Evolutionary conservation across 2,329 filamentous ascomycete genomes (phyloP), one percentile per base, ranked within the genome.

Genomic region (Malbranchea zuffiana): DNA sequence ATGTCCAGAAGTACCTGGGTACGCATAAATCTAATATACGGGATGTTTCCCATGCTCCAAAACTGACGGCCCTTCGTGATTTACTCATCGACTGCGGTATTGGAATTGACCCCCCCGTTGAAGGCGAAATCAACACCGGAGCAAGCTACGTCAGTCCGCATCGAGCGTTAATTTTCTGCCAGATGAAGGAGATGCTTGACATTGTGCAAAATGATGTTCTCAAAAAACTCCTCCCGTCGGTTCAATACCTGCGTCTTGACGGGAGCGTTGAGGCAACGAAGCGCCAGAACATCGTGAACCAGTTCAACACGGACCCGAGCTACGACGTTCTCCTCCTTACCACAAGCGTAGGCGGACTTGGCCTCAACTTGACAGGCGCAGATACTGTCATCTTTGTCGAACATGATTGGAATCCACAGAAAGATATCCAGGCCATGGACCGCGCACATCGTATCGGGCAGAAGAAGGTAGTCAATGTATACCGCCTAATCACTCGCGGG

Each of bases 101-200:
- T 51, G 90, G 90, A 20, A 72, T 81, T 25, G 78, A 86, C 44
- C 73, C 75, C 11, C 65, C 65, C n/a, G 72, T 74, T 5, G 70
- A 72, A 46, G 67, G 66, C 13, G 67, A 71, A 27, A 57, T 80
- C 8, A 70, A 71, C 11, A 68, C 72, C 1, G 73, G 71, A 40
- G 71, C 74, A 33, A 75, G 84, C 57, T 92, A 87, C 26, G 92
- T 98, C 57, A 94, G 90, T 44, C 90, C 88, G 19, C 90, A 98
- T 56, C 83, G 90, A 29, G 92, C 90, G 0, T 74, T 98, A 18
- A 82, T 98, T 48, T 98, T 98, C 69, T 98, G 90, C 53, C 90
- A 98, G 59, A 95, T 98, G 85, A 98, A 98, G 63, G 90, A 98
- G 60, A 98, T 98, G 92, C 72, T 98, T 16, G 90, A 98, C 59